Conservation (phyloP, 768 basidiomycete species). For the Lentinula detonsa region DNA sequence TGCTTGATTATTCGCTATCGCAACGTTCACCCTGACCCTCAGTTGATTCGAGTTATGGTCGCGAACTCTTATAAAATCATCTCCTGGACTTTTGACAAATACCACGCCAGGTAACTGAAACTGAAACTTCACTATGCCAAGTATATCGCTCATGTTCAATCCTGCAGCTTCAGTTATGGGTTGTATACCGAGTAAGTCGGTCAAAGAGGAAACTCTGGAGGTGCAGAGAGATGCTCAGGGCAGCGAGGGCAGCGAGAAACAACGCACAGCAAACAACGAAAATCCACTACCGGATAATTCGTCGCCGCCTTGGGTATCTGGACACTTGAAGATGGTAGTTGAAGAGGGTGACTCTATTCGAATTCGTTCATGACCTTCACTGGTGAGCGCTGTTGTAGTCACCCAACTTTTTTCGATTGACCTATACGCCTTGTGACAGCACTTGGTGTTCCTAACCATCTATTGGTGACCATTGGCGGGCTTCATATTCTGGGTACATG, state of each 20-base stretch:
- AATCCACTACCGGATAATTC: neutral
- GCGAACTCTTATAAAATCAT: neutral
- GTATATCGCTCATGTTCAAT: neutral
- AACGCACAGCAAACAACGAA: neutral
- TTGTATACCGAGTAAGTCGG: conserved; percentile 34
- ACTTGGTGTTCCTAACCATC: too few species aligned
- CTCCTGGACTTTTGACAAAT: neutral
- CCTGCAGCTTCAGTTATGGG: conserved; percentile 24
- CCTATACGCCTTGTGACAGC: too few species aligned
- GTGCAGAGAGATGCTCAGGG: neutral
- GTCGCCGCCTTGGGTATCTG: conserved; percentile 20
- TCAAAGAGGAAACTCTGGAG: conserved; percentile 3
- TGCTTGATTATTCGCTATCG: too few species aligned
- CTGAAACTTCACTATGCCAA: neutral
- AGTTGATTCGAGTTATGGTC: too few species aligned
- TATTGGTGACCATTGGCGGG: neutral
- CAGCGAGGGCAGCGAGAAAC: neutral
- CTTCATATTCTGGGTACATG: neutral
- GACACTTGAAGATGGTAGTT: conserved; percentile 17
- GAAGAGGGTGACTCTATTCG: conserved; percentile 19
- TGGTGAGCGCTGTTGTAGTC: neutral
- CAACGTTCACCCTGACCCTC: too few species aligned
- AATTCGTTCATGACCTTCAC: neutral
- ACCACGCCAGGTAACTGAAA: neutral
- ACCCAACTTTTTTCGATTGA: too few species aligned